Percentiles rank a stretch among this genome's conserved stretches.
These are phyloP conservation scores for Crithidia expoeki DNA, from an alignment of 208 protist species.

Conservation along the genomic window DNA sequence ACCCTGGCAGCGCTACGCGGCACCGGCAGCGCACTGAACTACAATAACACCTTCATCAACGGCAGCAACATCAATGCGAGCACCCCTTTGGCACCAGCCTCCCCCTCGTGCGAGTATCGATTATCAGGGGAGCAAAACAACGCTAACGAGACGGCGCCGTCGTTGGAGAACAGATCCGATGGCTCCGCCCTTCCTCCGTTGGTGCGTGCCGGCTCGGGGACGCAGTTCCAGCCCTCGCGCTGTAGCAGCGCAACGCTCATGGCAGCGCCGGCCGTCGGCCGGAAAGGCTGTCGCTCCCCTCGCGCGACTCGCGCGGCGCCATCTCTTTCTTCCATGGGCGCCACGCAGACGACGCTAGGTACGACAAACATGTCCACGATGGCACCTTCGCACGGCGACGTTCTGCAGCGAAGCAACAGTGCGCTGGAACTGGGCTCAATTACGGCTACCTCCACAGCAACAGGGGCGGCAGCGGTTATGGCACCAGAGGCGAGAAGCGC, in stretches of 20 bases:
- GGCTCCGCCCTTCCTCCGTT: slow-evolving; percentile 4
- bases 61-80: background rate
- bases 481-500: background rate
- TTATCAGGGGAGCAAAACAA: background rate
- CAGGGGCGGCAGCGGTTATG: background rate
- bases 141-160: background rate
- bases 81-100: background rate
- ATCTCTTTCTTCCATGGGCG: slow-evolving; percentile 11
- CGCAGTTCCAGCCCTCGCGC: background rate
- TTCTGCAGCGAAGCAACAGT: slow-evolving; percentile 6
- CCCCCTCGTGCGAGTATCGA: background rate
- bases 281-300: slow-evolving; percentile 1
- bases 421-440: slow-evolving; percentile 8
- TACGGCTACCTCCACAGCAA: background rate
- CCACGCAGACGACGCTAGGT: slow-evolving; percentile 2
- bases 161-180: background rate
- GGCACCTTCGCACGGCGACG: slow-evolving; percentile 7
- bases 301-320: background rate
- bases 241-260: background rate
- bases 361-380: background rate
- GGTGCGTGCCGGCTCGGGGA: background rate
- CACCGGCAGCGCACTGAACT: background rate
- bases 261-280: background rate
- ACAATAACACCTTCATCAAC: background rate
- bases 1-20: slow-evolving; percentile 6